Percentiles rank a stretch among this genome's conserved stretches.
These are phyloP conservation scores for Aspergillus sp. DNA, from an alignment of 2,329 filamentous ascomycete genomes.

Conservation along the genomic window DNA sequence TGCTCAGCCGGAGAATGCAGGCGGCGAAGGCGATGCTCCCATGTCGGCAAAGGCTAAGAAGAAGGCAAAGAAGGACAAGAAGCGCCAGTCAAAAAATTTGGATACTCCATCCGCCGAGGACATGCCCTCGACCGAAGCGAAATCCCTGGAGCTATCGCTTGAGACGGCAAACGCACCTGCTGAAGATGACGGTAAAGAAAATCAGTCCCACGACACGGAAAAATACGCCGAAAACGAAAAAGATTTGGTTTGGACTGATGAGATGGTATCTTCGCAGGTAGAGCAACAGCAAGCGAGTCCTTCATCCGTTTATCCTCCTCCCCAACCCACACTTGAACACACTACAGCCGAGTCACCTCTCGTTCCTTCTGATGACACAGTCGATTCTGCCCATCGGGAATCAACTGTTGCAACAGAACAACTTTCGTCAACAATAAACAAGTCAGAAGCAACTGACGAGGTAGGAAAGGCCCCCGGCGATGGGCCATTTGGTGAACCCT, in stretches of 20 bases:
- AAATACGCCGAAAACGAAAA: conserved; percentile 31
- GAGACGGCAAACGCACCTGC: conserved; percentile 27
- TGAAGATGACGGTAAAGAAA: conserved; percentile 43
- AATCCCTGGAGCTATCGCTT: conserved; percentile 16
- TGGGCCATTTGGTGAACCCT: not conserved
- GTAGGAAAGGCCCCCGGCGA: conserved; percentile 1
- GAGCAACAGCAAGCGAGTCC: conserved; percentile 32
- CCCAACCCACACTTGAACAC: conserved; percentile 21
- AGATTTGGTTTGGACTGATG: conserved; percentile 41
- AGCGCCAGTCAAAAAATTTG: conserved; percentile 27
- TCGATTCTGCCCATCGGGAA: conserved; percentile 1
- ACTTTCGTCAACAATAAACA: not conserved
- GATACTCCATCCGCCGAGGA: conserved; percentile 8
- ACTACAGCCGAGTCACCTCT: conserved; percentile 5
- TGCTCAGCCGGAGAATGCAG: not conserved
- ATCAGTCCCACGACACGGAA: conserved; percentile 38
- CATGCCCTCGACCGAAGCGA: conserved; percentile 9
- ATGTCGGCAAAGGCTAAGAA: conserved; percentile 37
- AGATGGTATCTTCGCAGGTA: conserved; percentile 41
- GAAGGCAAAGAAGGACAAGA: conserved; percentile 46
- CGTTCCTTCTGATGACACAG: conserved; percentile 15
- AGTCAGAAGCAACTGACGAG: conserved; percentile 3
- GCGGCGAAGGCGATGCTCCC: conserved; percentile 18
- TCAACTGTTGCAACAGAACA: not conserved
- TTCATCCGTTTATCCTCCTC: conserved; percentile 25